Percentiles rank a stretch among this genome's conserved stretches.
phyloP scores from a whole-genome alignment of 345 rosid genomes.

The Ailanthus altissimus region DNA sequence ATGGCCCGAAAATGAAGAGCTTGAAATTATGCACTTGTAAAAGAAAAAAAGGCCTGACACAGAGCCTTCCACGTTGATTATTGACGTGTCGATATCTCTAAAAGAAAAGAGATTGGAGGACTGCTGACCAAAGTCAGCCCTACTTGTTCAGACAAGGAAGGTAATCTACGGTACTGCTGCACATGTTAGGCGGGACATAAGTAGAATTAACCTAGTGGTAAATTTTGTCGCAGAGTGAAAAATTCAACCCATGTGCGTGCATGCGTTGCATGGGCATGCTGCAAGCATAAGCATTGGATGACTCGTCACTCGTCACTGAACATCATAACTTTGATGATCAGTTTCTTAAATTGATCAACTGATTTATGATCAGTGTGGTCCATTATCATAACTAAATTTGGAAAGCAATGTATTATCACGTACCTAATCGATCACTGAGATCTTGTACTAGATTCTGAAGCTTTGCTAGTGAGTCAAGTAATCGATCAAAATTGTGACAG shows the following conservation, averaged over 20 bases:
- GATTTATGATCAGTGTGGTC: neutral
- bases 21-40: neutral
- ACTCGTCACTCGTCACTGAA: neutral
- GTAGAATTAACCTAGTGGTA: neutral
- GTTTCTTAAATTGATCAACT: neutral
- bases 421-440: neutral
- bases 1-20: neutral
- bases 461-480: neutral
- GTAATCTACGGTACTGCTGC: neutral
- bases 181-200: conserved; percentile 8
- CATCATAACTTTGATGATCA: neutral
- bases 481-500: too few relatives aligned
- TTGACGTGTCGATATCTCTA: conserved; percentile 4
- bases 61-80: neutral
- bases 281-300: neutral
- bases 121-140: neutral
- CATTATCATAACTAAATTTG: neutral
- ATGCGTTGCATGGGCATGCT: conserved; percentile 9
- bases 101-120: neutral
- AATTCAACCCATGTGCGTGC: conserved; percentile 18
- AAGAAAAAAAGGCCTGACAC: neutral
- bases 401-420: neutral
- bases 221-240: neutral
- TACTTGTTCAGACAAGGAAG: neutral
- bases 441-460: neutral